Base-by-base conservation (phyloP, 768 basidiomycete genomes). In the Megacollybia marginata region DNA sequence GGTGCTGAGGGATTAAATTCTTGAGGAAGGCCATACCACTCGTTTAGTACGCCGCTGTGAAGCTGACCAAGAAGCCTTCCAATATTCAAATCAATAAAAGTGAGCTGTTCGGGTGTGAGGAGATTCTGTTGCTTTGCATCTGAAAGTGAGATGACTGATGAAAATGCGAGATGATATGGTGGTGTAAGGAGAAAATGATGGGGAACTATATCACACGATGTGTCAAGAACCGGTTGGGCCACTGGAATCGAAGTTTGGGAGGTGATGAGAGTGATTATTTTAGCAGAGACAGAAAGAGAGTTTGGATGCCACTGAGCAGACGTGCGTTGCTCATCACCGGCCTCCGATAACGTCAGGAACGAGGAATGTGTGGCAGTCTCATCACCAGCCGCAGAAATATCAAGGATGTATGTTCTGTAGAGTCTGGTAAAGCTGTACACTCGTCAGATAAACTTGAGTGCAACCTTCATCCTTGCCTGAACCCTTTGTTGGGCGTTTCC, bases 41-140 rank as follows among this genome's bases (percentile, higher is more conserved):
- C 84, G 66, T 85, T 87, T 58, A 84, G 82, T n/a, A 85, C 72
- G 19, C 67, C 66, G 10, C 63, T 70, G 57, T 89, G 87, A n/a
- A 87, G 66, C 50, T 79, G 72, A 6, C 76, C 77, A 34, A 88
- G 72, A 56, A 78, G 70, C 33, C 70, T 62, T 7, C 87, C 88
- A 2, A 86, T 66, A 47, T 73, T 68, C n/a, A 84, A 69, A 50
- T 88, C 82, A 49, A 88, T 57, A 16, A 72, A 63, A 4, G 73
- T 57, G 3, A 60, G 61, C 42, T 79, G 71, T 18, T 67, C 55
- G 3, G 65, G 62, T 2, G 69, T 68, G 28, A 70, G 67, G 28
- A 65, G 53, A 48, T 63, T 58, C 32, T 61, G 53, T 32, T 58
- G 58, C 57, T 69, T 70, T 47, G 72, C 71, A 49, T 61, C 62